Base-by-base conservation (phyloP, 1,284 basidiomycete genomes). In the Exobasidium rhododendri region DNA sequence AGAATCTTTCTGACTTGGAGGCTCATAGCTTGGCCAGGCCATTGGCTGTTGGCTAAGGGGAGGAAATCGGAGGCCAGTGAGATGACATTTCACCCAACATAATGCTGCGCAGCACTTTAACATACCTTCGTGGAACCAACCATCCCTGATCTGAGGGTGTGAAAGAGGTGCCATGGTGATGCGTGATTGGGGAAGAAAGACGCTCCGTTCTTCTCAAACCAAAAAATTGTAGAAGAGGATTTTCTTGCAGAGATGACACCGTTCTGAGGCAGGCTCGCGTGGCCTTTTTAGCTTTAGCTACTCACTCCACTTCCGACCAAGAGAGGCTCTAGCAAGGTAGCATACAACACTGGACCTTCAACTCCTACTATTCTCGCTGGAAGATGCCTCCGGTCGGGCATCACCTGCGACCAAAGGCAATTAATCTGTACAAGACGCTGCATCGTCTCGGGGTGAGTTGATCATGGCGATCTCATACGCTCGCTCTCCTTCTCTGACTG, bases 121-220 rank as follows among this genome's bases (percentile, higher is more conserved):
- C 52, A 32, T 53, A 68, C 66, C 89, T 84, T 98, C 94, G 73
- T 90, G 87, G 85, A 97, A 97, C 94, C 94, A 97, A 81, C 94
- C 93, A 84, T 96, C 93, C 90, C 71, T 62, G 59, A 79, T 73
- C 64, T 67, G 67, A 59, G 78, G 79, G 72, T 80, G 80, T 58
- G 80, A 51, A 31, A 58, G 57, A 28, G 45, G 30, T 28, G 40
- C 40, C 40, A 47, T 58, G 2, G 17, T 51, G 35, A 40, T 58
- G 57, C 35, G 2, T 32, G 11, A 20, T 51, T 29, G 11, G 49
- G 24, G 20, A 29, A 51, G 49, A 52, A 40, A n/a, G n/a, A n/a
- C n/a, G n/a, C n/a, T n/a, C n/a, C n/a, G n/a, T n/a, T n/a, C n/a
- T n/a, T n/a, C n/a, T n/a, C n/a, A n/a, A n/a, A n/a, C n/a, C n/a